phyloP scores from a whole-genome alignment of 208 protist species.

The Wallacemonas collosoma region DNA sequence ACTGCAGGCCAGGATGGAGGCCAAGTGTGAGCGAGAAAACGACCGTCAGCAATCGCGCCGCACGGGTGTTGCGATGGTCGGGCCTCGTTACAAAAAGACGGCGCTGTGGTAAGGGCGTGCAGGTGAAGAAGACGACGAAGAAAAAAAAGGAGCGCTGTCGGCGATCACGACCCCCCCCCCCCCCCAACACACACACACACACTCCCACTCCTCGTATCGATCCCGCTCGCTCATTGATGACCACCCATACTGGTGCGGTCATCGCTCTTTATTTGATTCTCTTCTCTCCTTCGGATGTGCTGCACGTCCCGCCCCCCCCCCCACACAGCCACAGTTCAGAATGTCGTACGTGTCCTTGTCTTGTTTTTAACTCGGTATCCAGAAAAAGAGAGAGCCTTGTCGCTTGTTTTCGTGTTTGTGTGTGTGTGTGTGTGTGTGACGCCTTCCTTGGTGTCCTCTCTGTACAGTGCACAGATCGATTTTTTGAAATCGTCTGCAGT shows the following conservation, averaged over 20 bases:
- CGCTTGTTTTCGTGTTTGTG: background rate
- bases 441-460: background rate
- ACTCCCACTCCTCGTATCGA: no score
- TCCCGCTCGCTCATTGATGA: no score
- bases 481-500: conserved; percentile 10
- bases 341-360: no score
- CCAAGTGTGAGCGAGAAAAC: conserved; percentile 51
- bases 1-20: conserved; percentile 46
- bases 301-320: no score
- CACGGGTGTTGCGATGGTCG: conserved; percentile 56
- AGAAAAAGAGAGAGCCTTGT: background rate
- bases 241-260: no score
- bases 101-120: conserved; percentile 54
- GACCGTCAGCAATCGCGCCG: conserved; percentile 32
- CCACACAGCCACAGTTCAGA: no score
- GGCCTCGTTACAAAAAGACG: conserved; percentile 52
- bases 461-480: background rate
- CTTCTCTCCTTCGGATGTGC: no score
- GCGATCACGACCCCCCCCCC: no score
- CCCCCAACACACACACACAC: no score
- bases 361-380: no score
- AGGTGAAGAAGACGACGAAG: background rate
- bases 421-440: background rate
- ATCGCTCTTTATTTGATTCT: no score
- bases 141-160: background rate